phyloP scores from a whole-genome alignment of 2,329 filamentous ascomycete species.

The Simplicillium aogashimaense region DNA sequence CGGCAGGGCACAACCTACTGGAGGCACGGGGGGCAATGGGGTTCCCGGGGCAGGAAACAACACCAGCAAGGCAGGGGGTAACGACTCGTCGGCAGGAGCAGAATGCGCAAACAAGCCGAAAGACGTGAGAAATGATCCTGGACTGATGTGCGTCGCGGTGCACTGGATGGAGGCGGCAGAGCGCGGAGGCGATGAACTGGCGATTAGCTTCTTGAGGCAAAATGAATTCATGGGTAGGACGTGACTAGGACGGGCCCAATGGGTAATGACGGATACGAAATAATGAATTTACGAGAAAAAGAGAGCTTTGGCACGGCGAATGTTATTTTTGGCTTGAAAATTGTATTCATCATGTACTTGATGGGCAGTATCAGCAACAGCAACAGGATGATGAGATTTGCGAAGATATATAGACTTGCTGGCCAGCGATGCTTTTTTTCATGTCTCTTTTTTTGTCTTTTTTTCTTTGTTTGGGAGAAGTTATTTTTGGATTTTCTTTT shows the following conservation, averaged over 20 bases:
- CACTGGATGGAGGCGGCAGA: conserved; percentile 96
- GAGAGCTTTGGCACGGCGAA: no score
- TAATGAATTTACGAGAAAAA: no score
- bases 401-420: conserved; percentile 5
- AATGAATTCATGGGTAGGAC: conserved; percentile 17
- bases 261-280: no score
- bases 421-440: neutral
- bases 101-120: conserved; percentile 25
- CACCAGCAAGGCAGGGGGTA: conserved; percentile 8
- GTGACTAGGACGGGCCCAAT: no score
- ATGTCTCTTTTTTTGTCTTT: no score
- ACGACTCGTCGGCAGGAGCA: conserved; percentile 10
- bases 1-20: conserved; percentile 15
- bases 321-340: neutral
- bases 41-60: no score
- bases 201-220: conserved; percentile 72
- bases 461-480: no score
- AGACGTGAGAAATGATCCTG: conserved; percentile 63
- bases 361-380: neutral
- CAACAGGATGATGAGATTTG: conserved; percentile 1
- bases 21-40: no score
- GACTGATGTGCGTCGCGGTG: conserved; percentile 85
- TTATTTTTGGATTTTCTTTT: no score
- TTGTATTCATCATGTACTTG: neutral
- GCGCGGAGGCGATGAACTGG: conserved; percentile 75